phyloP scores from a whole-genome alignment of 495 filamentous ascomycete genomes.

The Penicillium paradoxum region DNA sequence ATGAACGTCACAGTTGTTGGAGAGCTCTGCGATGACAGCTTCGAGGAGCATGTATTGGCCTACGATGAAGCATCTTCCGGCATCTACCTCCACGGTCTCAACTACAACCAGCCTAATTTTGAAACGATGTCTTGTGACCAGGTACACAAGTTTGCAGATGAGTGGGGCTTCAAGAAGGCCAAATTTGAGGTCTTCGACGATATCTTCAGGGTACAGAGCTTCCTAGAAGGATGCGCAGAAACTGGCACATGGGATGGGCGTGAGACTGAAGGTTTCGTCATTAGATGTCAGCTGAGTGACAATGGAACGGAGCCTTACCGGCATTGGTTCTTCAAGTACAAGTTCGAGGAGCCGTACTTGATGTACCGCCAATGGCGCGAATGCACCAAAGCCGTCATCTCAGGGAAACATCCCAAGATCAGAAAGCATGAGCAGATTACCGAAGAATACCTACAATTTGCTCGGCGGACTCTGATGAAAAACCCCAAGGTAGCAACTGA shows the following conservation, averaged over 20 bases:
- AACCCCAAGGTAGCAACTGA: conserved; percentile 57
- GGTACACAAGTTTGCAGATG: conserved; percentile 82
- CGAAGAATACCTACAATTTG: conserved; percentile 81
- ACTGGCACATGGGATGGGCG: conserved; percentile 82
- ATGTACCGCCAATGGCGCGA: conserved; percentile 99
- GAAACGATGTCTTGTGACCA: conserved; percentile 71
- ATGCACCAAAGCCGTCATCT: conserved; percentile 85
- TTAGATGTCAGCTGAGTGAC: conserved; percentile 72
- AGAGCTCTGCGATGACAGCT: conserved; percentile 91
- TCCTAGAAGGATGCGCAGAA: conserved; percentile 78
- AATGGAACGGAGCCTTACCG: conserved; percentile 47
- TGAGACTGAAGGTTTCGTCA: conserved; percentile 95
- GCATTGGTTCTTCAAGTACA: conserved; percentile 99
- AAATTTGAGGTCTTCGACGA: conserved; percentile 75
- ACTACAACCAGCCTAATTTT: conserved; percentile 87
- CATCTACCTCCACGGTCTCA: conserved; percentile 93
- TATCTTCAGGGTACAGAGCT: conserved; percentile 63
- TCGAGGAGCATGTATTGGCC: conserved; percentile 94
- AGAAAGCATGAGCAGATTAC: conserved; percentile 89
- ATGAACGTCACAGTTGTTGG: conserved; percentile 92
- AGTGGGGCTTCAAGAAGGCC: conserved; percentile 91
- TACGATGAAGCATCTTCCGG: conserved; percentile 82
- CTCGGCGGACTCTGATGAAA: conserved; percentile 61
- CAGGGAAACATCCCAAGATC: conserved; percentile 65
- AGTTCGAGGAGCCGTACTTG: conserved; percentile 97